Evolutionary conservation across 73 alveolate species (phyloP).

Genomic region (Tetrahymena thermophila): DNA sequence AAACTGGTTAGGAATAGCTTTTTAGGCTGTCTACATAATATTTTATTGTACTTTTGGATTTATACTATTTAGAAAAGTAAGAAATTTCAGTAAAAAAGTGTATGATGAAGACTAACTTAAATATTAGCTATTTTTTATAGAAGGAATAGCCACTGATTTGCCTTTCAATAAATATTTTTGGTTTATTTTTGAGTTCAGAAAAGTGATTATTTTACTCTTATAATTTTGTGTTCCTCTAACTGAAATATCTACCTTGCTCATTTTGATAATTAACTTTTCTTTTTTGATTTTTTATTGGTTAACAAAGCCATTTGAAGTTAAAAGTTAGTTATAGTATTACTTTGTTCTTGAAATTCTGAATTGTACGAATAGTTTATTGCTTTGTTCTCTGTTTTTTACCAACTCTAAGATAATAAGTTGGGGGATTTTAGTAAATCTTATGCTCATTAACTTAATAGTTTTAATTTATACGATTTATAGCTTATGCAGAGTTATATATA

Average conservation of each 20-base stretch:
- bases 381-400: not conserved
- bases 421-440: not conserved
- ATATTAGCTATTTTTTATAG: not conserved
- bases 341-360: not conserved
- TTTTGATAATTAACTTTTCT: not conserved
- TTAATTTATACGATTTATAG: not conserved
- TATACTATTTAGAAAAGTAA: not conserved
- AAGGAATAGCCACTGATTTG: not conserved
- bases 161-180: not conserved
- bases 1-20: not conserved
- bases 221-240: not conserved
- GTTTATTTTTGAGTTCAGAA: not conserved
- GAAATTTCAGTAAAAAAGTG: not conserved
- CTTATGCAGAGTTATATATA: not conserved
- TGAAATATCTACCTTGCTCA: not conserved
- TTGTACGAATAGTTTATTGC: not conserved
- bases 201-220: not conserved
- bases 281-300: not conserved
- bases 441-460: not conserved
- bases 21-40: not conserved
- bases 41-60: not conserved
- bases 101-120: not conserved
- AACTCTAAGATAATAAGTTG: not conserved
- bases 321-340: not conserved
- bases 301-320: not conserved